Evolutionary conservation across 495 filamentous ascomycete species (phyloP).

Genomic region (Penicillium paradoxum): DNA sequence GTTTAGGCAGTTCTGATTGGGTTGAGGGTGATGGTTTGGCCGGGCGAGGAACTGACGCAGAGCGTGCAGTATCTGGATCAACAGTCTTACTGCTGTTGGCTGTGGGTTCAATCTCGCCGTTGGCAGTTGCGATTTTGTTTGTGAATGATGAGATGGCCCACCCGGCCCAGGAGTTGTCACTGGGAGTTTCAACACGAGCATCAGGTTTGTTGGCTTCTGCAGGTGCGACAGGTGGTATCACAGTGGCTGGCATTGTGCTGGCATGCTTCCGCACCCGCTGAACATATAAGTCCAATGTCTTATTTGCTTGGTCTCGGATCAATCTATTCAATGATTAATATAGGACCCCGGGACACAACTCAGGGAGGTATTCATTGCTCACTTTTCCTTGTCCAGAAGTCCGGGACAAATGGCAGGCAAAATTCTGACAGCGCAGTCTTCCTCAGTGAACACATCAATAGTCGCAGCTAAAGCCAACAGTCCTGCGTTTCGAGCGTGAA

Average conservation of each 20-base stretch:
- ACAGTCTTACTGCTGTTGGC: slow-evolving; percentile 26
- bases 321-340: slow-evolving; percentile 38
- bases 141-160: slow-evolving; percentile 99
- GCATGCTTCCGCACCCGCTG: slow-evolving; percentile 75
- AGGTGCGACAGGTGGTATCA: slow-evolving; percentile 46
- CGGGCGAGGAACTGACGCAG: slow-evolving; percentile 44
- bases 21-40: slow-evolving; percentile 49
- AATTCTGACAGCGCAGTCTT: slow-evolving; percentile 80
- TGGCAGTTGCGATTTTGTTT: slow-evolving; percentile 78
- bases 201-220: slow-evolving; percentile 38
- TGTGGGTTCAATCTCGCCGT: slow-evolving; percentile 71
- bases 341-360: neutral
- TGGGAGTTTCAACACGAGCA: slow-evolving; percentile 70
- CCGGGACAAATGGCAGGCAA: slow-evolving; percentile 78
- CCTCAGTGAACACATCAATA: slow-evolving; percentile 78
- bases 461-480: slow-evolving; percentile 82
- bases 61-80: slow-evolving; percentile 32
- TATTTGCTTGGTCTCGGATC: slow-evolving; percentile 84
- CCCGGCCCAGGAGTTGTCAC: slow-evolving; percentile 77
- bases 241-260: slow-evolving; percentile 74
- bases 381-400: slow-evolving; percentile 85
- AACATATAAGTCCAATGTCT: slow-evolving; percentile 86
- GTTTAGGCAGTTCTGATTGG: slow-evolving; percentile 33
- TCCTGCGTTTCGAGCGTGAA: slow-evolving; percentile 86
- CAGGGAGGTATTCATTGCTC: slow-evolving; percentile 6